Evolutionary conservation across 345 rosid genomes (phyloP).

Genomic region (Gossypium herbaceum): DNA sequence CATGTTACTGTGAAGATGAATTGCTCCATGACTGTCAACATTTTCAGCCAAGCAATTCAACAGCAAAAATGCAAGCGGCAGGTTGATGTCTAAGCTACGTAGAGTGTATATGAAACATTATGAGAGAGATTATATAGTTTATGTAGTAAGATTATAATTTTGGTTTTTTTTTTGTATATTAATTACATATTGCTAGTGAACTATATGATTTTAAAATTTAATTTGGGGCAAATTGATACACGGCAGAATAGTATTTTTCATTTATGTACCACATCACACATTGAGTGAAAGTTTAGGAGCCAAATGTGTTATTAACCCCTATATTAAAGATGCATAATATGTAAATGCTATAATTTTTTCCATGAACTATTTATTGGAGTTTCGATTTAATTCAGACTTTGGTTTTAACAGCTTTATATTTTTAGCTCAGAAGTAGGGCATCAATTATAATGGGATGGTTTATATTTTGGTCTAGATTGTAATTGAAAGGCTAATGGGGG

Average conservation of each 20-base stretch:
- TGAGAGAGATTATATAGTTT: not conserved
- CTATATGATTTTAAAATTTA: no score
- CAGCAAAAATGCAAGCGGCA: slow-evolving; percentile 48
- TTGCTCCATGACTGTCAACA: slow-evolving; percentile 49
- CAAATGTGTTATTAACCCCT: no score
- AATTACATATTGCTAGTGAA: no score
- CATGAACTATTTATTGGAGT: no score
- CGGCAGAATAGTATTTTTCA: no score
- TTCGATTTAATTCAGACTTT: no score
- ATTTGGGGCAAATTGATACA: no score
- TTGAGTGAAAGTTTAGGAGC: no score
- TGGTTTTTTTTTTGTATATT: not conserved
- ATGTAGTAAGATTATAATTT: not conserved
- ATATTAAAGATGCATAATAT: no score
- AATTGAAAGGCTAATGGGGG: slow-evolving; percentile 34
- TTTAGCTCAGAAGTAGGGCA: not conserved
- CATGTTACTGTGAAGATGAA: slow-evolving; percentile 32
- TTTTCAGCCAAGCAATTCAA: slow-evolving; percentile 14
- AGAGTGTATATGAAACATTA: not conserved
- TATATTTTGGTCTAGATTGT: not conserved
- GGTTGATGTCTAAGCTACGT: slow-evolving; percentile 37
- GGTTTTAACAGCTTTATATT: no score
- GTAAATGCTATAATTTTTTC: no score
- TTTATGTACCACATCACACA: no score
- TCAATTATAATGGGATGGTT: not conserved